A percentile compares a stretch with the other conserved stretches of the same genome.
These are phyloP conservation scores for Penicillium sp. DNA, from an alignment of 2,329 filamentous ascomycete species.

Conservation along the genomic window DNA sequence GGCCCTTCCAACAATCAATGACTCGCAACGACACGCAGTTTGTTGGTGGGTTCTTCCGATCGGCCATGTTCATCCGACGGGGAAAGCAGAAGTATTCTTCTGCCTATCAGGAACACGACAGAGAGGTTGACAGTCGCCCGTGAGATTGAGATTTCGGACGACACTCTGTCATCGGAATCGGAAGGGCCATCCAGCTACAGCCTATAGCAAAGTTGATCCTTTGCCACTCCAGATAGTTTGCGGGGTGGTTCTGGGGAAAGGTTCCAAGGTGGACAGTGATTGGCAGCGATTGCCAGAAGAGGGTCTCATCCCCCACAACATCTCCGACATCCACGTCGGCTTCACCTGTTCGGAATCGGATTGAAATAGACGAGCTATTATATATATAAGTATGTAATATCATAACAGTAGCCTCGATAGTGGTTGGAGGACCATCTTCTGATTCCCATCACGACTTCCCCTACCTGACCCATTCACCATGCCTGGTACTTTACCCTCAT, in stretches of 20 bases:
- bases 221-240: background rate
- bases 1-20: background rate
- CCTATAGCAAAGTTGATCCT: background rate
- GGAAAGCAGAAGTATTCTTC: background rate
- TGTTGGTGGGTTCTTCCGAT: constrained; percentile 1
- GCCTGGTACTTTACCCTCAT: background rate
- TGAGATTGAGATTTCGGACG: background rate
- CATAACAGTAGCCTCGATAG: background rate
- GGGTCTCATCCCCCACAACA: constrained; percentile 4
- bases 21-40: background rate
- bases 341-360: background rate
- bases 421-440: background rate
- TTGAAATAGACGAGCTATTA: background rate
- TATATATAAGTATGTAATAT: background rate
- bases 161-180: background rate
- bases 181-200: background rate
- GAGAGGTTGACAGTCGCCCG: background rate
- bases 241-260: background rate
- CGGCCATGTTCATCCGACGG: background rate
- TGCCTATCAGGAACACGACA: background rate
- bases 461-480: background rate
- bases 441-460: background rate
- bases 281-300: background rate
- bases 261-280: background rate
- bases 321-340: constrained; percentile 4